These are phyloP conservation scores for Hypericum perforatum DNA, from an alignment of 345 rosid species.

Conservation along the genomic window DNA sequence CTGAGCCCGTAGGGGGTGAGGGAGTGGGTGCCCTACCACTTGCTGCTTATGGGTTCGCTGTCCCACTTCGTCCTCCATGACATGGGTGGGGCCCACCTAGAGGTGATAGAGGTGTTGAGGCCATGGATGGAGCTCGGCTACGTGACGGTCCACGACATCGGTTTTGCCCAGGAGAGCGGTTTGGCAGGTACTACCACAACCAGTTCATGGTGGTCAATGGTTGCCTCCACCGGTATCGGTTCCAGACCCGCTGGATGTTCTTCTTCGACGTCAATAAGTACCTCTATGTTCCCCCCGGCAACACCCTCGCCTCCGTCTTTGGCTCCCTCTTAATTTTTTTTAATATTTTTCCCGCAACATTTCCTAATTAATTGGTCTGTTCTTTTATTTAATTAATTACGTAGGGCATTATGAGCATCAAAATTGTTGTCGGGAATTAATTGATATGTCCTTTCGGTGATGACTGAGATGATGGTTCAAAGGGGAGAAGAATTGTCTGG, in stretches of 20 bases:
- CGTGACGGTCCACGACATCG: constrained; percentile 67
- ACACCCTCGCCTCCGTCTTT: constrained; percentile 43
- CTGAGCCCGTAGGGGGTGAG: constrained; percentile 72
- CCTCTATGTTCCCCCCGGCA: constrained; percentile 46
- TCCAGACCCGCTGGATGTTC: too few relatives aligned
- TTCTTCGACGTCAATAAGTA: too few relatives aligned
- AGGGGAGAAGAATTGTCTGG: too few relatives aligned
- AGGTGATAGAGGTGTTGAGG: constrained; percentile 60
- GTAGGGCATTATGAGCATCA: too few relatives aligned
- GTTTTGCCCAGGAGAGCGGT: constrained; percentile 81
- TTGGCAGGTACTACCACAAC: constrained; percentile 89
- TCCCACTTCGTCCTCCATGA: constrained; percentile 84
- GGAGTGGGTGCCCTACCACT: constrained; percentile 88
- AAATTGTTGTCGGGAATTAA: too few relatives aligned
- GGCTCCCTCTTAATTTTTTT: constrained; percentile 38
- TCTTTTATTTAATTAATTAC: too few relatives aligned
- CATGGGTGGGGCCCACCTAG: constrained; percentile 71
- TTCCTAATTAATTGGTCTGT: too few relatives aligned
- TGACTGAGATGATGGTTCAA: too few relatives aligned
- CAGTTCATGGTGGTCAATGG: constrained; percentile 92
- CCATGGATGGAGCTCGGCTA: too few relatives aligned
- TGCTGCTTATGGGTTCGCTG: constrained; percentile 49
- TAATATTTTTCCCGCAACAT: too few relatives aligned
- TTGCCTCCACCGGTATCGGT: constrained; percentile 72
- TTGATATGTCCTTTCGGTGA: too few relatives aligned